Evolutionary conservation across 305 asterid species (phyloP).

Genomic region (Fraxinus floribunda): DNA sequence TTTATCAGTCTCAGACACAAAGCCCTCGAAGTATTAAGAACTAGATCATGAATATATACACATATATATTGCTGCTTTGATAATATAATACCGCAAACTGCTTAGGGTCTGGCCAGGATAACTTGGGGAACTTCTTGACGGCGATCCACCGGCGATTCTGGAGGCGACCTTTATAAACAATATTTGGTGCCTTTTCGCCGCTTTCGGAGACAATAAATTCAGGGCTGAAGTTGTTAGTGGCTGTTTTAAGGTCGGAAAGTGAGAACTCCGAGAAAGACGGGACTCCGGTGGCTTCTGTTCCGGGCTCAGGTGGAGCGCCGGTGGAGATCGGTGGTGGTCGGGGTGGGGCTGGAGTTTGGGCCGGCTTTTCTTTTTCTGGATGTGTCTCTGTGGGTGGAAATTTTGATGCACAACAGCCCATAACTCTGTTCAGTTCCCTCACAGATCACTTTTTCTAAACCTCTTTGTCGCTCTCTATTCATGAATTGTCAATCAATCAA

Average conservation of each 20-base stretch:
- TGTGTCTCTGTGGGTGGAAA: conserved; percentile 40
- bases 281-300: too few species aligned
- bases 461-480: conserved; percentile 1
- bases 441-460: neutral
- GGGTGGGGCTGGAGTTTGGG: conserved; percentile 16
- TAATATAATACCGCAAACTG: too few species aligned
- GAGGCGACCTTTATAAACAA: too few species aligned
- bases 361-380: conserved; percentile 39
- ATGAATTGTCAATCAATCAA: neutral
- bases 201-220: too few species aligned
- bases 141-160: too few species aligned
- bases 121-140: too few species aligned
- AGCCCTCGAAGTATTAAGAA: neutral
- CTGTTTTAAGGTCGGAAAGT: too few species aligned
- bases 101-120: too few species aligned
- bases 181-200: too few species aligned
- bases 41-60: neutral
- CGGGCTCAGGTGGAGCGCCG: conserved; percentile 17
- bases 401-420: conserved; percentile 63
- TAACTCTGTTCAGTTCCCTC: conserved; percentile 19
- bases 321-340: conserved; percentile 17
- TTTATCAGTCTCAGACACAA: too few species aligned
- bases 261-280: too few species aligned
- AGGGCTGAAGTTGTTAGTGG: too few species aligned
- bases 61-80: neutral